phyloP scores from a whole-genome alignment of 768 basidiomycete species.

The Trametes gibbosa region DNA sequence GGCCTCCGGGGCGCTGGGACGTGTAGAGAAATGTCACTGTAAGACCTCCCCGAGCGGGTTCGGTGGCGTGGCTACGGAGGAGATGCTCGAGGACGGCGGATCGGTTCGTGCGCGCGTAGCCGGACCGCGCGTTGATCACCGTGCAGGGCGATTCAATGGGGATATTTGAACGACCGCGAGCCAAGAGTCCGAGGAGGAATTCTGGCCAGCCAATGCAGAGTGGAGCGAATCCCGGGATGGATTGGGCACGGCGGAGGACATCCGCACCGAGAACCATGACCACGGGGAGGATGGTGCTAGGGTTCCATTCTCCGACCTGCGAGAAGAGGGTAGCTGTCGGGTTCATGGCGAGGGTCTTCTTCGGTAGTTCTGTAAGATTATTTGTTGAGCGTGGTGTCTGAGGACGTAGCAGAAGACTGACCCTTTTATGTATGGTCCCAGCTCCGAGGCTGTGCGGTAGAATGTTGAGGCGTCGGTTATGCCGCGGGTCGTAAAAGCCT shows the following conservation, averaged over 20 bases:
- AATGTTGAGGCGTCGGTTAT: background rate
- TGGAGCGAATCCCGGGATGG: conserved; percentile 23
- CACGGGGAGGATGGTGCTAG: conserved; percentile 22
- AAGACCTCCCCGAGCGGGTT: conserved; percentile 1
- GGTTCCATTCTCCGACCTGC: background rate
- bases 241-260: conserved; percentile 21
- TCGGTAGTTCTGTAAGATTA: background rate
- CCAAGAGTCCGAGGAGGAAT: conserved; percentile 26
- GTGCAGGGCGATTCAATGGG: conserved; percentile 21
- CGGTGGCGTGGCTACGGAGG: conserved; percentile 25
- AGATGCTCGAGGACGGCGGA: conserved; percentile 29
- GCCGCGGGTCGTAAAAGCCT: background rate
- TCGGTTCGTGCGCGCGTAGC: conserved; percentile 24
- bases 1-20: conserved; percentile 14
- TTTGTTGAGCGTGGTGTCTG: background rate
- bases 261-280: conserved; percentile 31
- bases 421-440: background rate
- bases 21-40: conserved; percentile 22
- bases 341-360: background rate
- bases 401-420: background rate
- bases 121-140: conserved; percentile 24
- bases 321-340: background rate
- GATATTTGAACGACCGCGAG: conserved; percentile 23
- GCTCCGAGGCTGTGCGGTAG: background rate
- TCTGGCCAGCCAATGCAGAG: conserved; percentile 34